Base-by-base conservation (phyloP, 1,139 yeast species). In the Pichia sp. region DNA sequence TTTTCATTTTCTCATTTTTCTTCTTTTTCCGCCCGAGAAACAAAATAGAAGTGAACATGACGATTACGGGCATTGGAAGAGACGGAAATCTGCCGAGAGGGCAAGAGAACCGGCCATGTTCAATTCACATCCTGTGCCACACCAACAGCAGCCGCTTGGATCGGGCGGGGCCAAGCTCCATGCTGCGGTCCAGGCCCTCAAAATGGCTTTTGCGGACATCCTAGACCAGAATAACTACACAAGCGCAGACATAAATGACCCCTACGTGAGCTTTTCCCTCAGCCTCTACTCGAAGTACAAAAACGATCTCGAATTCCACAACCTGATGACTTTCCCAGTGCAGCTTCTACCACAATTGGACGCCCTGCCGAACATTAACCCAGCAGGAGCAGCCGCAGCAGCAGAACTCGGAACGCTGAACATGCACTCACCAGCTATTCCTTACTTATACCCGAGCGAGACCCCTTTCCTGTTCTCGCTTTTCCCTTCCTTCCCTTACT, bases 301-400 rank as follows among this genome's bases (percentile, higher is more conserved):
- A 7, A 56, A 51, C n/a, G 56, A 56, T 36, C 6, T 43, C 3
- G 55, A 56, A 16, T 56, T 56, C 10, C 49, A 44, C 8, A 46
- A 30, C 12, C 27, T 47, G 4, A 46, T 56, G 54, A 40, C 48
- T 17, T 47, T 51, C 29, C 55, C 54, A 2, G 34, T 44, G 8
- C 44, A 49, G 27, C 36, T 43, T 12, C 48, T 48, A 2, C 27
- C 40, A n/a, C 40, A 38, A 17, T n/a, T 24, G 27, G 41, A n/a
- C 7, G 7, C 4, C 17, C 16, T 14, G 17, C 7, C 17, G 7
- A 38, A 38, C 41, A n/a, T 38, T 20, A 38, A 38, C 41, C 31
- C 46, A 6, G 27, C 44, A 14, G 27, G 17, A 16, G 16, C 44
- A 41, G 16, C 43, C 27, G 24, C 45, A 16, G 17, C 24, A 6